phyloP scores from a whole-genome alignment of 495 filamentous ascomycete species.

The Neurospora terricola region DNA sequence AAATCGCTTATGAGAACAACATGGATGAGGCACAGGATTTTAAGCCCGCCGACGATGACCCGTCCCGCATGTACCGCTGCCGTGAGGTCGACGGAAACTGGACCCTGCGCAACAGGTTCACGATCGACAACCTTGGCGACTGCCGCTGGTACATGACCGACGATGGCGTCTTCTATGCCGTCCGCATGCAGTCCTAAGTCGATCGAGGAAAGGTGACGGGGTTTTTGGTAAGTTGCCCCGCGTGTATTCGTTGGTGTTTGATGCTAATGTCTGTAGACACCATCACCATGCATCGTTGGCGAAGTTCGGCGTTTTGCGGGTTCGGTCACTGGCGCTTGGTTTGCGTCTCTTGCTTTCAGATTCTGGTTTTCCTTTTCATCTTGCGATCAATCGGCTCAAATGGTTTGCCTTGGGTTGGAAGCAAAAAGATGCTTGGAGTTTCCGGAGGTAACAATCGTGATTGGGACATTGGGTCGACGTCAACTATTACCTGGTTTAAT shows the following conservation, averaged over 20 bases:
- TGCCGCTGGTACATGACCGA: constrained; percentile 39
- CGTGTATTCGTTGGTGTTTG: neutral
- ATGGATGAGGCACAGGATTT: constrained; percentile 40
- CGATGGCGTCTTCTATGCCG: constrained; percentile 40
- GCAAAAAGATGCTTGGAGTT: neutral
- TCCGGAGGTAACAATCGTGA: neutral
- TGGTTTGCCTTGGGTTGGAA: neutral
- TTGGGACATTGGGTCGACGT: neutral
- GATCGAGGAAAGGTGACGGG: constrained; percentile 9
- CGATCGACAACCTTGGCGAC: constrained; percentile 37
- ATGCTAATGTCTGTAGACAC: neutral
- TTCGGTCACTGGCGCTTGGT: neutral
- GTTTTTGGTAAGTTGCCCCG: neutral
- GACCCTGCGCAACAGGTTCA: constrained; percentile 35
- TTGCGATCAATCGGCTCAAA: neutral
- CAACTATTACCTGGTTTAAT: neutral
- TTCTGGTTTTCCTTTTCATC: neutral
- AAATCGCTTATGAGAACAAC: constrained; percentile 29
- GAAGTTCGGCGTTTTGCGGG: neutral
- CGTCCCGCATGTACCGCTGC: constrained; percentile 40
- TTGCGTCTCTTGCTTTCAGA: neutral
- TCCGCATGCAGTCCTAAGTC: constrained; percentile 20
- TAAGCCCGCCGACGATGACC: constrained; percentile 40
- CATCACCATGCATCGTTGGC: neutral
- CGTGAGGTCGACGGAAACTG: constrained; percentile 39